Evolutionary conservation across 2,329 filamentous ascomycete species (phyloP), one percentile per base, ranked within the genome.

Genomic region (Ophiostoma ulmi): DNA sequence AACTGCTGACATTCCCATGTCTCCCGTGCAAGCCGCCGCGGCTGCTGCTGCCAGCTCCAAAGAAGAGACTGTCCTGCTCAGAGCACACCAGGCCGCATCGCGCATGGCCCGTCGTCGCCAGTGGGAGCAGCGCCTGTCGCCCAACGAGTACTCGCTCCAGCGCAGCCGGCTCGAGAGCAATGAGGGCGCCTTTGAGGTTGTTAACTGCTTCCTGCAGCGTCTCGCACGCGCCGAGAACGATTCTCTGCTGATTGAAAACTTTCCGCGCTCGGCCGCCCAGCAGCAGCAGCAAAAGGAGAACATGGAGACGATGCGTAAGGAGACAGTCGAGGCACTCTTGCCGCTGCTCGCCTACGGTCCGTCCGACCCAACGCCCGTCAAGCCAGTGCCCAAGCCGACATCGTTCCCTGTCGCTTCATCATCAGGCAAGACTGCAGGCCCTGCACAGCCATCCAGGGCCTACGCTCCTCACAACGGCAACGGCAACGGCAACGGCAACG

Each of bases 171-270:
- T 71, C 39, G 67, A 71, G 31, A 70, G 69, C 70, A 67, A 70
- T 39, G 73, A 72, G 70, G 72, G 73, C 52, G 58, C 61, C 10
- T 69, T 72, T 41, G 71, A 72, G 63, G 71, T 74, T 44, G 55
- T 69, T 39, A 39, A 14, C n/a, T 69, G 55, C 38, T 74, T 73
- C 58, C 26, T 73, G 39, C 63, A 44, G 31, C 68, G 69, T 10
- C 72, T 74, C 35, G 73, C 71, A 6, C 69, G 48, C 3, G 72
- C 72, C 69, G 73, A 74, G 44, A 74, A 74, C 71, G 72, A 68
- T 1, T 26, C 71, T 58, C 71, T 74, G 14, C 67, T 70, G 48
- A 41, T 63, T 2, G 65, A 35, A 1, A 48, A 61, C 39, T 72
- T 72, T 44, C 69, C 72, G n/a, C 70, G n/a, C 8, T 69, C 69